phyloP scores from a whole-genome alignment of 805 yeast species.

The Barnettozyma pratensis region DNA sequence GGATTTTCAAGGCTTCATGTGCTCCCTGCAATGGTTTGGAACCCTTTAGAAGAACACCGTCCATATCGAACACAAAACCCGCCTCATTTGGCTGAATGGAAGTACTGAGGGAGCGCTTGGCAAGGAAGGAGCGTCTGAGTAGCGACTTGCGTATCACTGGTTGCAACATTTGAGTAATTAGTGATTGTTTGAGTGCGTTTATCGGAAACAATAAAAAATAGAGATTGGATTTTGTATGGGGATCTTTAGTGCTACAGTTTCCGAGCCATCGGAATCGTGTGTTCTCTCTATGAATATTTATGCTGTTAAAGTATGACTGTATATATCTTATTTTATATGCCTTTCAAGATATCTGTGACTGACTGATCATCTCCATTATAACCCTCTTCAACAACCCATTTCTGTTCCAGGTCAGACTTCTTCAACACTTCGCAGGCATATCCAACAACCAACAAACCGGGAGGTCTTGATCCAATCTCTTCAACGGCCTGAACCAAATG shows the following conservation, averaged over 20 bases:
- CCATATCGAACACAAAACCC: conserved; percentile 42
- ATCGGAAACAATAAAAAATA: too few relatives aligned
- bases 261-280: not conserved
- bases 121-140: conserved; percentile 6
- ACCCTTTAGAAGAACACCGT: conserved; percentile 84
- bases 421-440: conserved; percentile 56
- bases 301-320: not conserved
- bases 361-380: conserved; percentile 19
- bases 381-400: conserved; percentile 33
- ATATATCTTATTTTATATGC: not conserved
- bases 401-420: conserved; percentile 9
- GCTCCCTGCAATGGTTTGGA: conserved; percentile 63
- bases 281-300: not conserved
- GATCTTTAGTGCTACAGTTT: too few relatives aligned
- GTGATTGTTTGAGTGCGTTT: not conserved
- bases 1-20: conserved; percentile 46
- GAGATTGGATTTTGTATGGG: too few relatives aligned
- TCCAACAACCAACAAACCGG: conserved; percentile 84
- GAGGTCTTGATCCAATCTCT: conserved; percentile 82
- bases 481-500: conserved; percentile 70
- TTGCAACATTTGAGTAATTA: not conserved
- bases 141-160: not conserved
- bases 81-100: conserved; percentile 12
- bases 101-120: not conserved
- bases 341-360: conserved; percentile 1